Evolutionary conservation across 441 rosid genomes (phyloP), one percentile per base, ranked within the genome.

Genomic region (Pelargonium australe): DNA sequence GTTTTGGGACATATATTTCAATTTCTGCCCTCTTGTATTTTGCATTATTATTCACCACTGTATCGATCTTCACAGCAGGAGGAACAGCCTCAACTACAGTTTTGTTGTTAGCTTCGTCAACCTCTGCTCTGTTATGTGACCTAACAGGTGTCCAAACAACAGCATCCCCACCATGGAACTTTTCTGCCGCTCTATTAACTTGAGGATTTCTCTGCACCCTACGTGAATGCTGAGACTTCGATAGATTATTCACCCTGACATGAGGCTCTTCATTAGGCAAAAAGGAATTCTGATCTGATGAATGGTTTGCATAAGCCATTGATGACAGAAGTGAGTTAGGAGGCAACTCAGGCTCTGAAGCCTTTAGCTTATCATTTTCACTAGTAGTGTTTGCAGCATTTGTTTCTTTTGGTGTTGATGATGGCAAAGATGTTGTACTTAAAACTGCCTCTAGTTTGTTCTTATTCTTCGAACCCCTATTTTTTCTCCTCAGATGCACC

Each of bases 71-170:
- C 17, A 19, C 11, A 57, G 76, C 53, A 10, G 85, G 69, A 23
- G 83, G 73, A 68, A 74, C 75, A 63, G 51, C 73, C 74, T 86
- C 96, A 75, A 62, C 81, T 31, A 62, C 68, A 44, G 65, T 34
- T 72, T 76, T 80, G 80, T 80, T 85, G 76, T 64, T 72, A 63
- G 68, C 80, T 69, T 79, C 93, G 74, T 75, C 34, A 75, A 67
- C 83, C 79, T 89, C 96, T 73, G 76, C 65, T 81, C 83, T 92
- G 77, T 72, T 85, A 64, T 83, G 87, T 58, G 91, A 73, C 64
- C 83, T 82, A 55, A 90, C 81, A 28, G 98, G 99, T 66, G 98
- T 94, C 99, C 99, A 92, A 12, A 87, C 51, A 77, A 86, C 95
- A 78, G 89, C 79, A 81, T 83, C 95, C 72, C 66, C 68, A 57